Conservation (phyloP, 257 asterid genomes). For the Capsicum chinense region DNA sequence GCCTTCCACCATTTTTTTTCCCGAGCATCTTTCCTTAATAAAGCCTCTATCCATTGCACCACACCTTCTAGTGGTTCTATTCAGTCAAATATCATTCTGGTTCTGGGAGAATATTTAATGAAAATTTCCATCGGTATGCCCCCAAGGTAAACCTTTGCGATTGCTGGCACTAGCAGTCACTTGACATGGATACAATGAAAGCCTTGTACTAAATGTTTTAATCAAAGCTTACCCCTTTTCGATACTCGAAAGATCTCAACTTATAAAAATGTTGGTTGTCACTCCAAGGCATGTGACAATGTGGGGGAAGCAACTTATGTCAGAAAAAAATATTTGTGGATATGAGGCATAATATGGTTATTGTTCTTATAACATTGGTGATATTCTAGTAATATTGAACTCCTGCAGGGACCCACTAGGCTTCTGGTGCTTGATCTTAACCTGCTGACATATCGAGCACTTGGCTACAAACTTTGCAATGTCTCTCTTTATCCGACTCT, state of each 20-base stretch:
- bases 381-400: slow-evolving; percentile 11
- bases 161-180: slow-evolving; percentile 73
- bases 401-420: too few species aligned
- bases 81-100: slow-evolving; percentile 27
- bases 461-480: too few species aligned
- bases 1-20: slow-evolving; percentile 48
- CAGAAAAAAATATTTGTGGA: slow-evolving; percentile 30
- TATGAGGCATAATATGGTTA: slow-evolving; percentile 50
- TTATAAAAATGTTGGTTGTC: slow-evolving; percentile 40
- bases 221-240: slow-evolving; percentile 54
- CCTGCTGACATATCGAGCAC: too few species aligned
- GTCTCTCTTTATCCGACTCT: too few species aligned
- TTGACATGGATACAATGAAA: slow-evolving; percentile 64
- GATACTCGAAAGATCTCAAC: slow-evolving; percentile 41
- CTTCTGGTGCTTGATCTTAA: too few species aligned
- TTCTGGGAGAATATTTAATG: slow-evolving; percentile 55
- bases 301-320: slow-evolving; percentile 30
- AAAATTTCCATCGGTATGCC: slow-evolving; percentile 57
- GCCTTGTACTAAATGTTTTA: slow-evolving; percentile 55
- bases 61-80: neutral
- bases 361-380: slow-evolving; percentile 43
- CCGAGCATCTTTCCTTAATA: slow-evolving; percentile 38
- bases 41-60: neutral
- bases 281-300: slow-evolving; percentile 34
- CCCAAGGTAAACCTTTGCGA: slow-evolving; percentile 44